Conservation (phyloP, 2,329 filamentous ascomycete species). For the Helicocarpus griseus region DNA sequence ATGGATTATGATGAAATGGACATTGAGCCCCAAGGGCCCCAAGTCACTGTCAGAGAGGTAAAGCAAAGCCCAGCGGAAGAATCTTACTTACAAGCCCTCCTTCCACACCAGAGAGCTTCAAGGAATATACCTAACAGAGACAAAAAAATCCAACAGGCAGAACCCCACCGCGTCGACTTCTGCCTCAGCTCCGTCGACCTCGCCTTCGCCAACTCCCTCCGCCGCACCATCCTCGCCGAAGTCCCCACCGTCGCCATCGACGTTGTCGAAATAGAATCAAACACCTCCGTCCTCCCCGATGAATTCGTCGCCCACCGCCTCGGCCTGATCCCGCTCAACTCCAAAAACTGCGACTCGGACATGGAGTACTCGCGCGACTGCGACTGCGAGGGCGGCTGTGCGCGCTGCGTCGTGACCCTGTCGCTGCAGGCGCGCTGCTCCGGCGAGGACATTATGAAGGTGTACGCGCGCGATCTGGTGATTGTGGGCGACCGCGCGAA, state of each 20-base stretch:
- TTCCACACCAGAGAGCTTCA: no score
- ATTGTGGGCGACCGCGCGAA: constrained; percentile 61
- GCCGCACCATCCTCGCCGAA: constrained; percentile 88
- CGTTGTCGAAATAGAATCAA: constrained; percentile 85
- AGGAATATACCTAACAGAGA: neutral
- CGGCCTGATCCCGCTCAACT: constrained; percentile 86
- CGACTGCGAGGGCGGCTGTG: constrained; percentile 92
- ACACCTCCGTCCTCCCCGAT: constrained; percentile 95
- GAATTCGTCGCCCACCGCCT: constrained; percentile 87
- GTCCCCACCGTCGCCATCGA: constrained; percentile 92
- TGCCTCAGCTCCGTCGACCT: constrained; percentile 83
- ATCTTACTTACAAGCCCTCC: constrained; percentile 5
- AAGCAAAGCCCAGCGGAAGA: neutral
- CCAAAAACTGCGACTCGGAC: constrained; percentile 70
- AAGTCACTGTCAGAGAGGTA: constrained; percentile 40
- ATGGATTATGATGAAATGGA: constrained; percentile 38
- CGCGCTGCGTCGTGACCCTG: constrained; percentile 78
- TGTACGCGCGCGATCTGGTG: constrained; percentile 82
- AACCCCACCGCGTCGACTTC: constrained; percentile 76
- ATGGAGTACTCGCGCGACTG: constrained; percentile 87
- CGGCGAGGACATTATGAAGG: constrained; percentile 79
- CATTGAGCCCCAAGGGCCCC: constrained; percentile 38
- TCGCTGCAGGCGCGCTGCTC: constrained; percentile 78
- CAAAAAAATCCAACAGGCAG: constrained; percentile 51
- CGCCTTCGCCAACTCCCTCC: constrained; percentile 91